Base-by-base conservation (phyloP, 2,329 filamentous ascomycete genomes). In the Incumbomyces delicatus region DNA sequence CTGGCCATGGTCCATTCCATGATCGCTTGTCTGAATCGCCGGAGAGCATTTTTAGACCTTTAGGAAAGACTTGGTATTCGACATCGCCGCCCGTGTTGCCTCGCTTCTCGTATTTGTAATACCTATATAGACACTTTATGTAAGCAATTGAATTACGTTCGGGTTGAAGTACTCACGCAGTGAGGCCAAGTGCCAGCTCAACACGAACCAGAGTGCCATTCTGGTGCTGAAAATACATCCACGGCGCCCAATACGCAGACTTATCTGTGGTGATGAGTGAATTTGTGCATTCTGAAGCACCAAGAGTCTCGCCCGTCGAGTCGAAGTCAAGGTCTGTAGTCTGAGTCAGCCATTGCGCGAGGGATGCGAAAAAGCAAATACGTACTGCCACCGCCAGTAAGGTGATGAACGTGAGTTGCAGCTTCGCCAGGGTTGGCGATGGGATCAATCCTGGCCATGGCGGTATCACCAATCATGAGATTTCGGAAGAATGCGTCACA, bases 191-290 rank as follows among this genome's bases (percentile, higher is more conserved):
- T 42, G 83, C 76, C 62, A 92, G 81, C 1, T 75, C 66, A 38
- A 94, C 85, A 47, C 85, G 64, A 57, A 85, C 76, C 42, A 78
- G 78, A 47, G 79, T 70, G 48, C 83, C 78, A 55, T 85, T 83
- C 11, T 66, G 59, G 58, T 88, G 77, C 60, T 81, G 66, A 64
- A 94, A 95, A 69, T 90, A 89, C 53, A 94, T 61, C 2, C 77
- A 68, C 1, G 88, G 88, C 44, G 80, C 78, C 86, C 87, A 95
- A 69, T 95, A 95, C 29, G 80, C 81, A n/a, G 87, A 94, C 67
- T 81, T 83, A 67, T 95, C 88, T 66, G 90, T 74, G 32, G 72
- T 79, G 35, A 94, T 83, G 47, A 75, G 78, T 62, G 87, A 94
- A 10, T 86, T 89, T 1, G 87, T 92, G 68, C 88, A 95, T 53